Conservation (phyloP, 2,329 filamentous ascomycete genomes). For the Mariannaea sp. region DNA sequence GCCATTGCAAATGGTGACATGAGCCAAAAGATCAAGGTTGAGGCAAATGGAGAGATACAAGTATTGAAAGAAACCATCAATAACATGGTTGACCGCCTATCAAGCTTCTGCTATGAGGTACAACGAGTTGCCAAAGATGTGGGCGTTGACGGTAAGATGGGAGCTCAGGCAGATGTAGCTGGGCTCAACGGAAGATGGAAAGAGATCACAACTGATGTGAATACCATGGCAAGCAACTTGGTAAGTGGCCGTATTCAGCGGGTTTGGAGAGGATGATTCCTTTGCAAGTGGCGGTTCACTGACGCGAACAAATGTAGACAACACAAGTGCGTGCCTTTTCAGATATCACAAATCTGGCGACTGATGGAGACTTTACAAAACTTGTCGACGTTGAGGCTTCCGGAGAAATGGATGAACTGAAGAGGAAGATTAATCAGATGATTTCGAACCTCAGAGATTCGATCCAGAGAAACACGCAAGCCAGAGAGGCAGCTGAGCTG, state of each 20-base stretch:
- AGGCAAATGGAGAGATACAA: conserved; percentile 92
- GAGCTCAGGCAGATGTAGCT: conserved; percentile 91
- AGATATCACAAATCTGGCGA: conserved; percentile 97
- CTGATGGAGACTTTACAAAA: conserved; percentile 96
- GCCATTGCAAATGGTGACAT: conserved; percentile 95
- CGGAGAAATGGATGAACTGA: conserved; percentile 98
- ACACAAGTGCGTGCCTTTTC: conserved; percentile 97
- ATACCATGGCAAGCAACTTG: conserved; percentile 81
- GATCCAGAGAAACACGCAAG: conserved; percentile 95
- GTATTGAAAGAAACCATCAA: conserved; percentile 96
- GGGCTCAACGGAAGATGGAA: conserved; percentile 96
- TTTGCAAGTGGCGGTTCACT: neutral
- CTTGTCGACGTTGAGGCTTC: conserved; percentile 96
- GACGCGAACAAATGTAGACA: conserved; percentile 62
- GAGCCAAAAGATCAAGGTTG: conserved; percentile 93
- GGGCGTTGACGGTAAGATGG: conserved; percentile 97
- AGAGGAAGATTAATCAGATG: conserved; percentile 99
- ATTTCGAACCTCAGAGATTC: conserved; percentile 93
- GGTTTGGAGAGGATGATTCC: too few relatives aligned
- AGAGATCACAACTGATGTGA: conserved; percentile 96
- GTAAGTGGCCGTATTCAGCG: conserved; percentile 42
- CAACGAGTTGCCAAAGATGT: conserved; percentile 96
- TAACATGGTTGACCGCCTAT: conserved; percentile 95
- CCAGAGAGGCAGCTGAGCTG: conserved; percentile 91
- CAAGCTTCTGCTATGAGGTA: conserved; percentile 94